Evolutionary conservation across 805 yeast genomes (phyloP).

Genomic region (Lachancea kluyveri): DNA sequence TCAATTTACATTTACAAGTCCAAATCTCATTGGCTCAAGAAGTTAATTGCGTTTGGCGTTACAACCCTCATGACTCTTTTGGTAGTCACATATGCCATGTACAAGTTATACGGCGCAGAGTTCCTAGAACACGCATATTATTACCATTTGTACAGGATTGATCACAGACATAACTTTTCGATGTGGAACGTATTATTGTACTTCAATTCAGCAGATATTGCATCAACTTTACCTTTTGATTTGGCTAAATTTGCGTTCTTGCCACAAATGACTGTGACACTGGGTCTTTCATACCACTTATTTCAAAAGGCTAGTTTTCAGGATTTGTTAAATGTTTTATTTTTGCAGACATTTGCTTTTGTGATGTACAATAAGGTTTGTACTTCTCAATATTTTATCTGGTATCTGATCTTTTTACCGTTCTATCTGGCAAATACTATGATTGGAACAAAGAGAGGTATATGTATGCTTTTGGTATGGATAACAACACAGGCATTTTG

Average conservation of each 20-base stretch:
- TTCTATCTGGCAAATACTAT: slow-evolving; percentile 49
- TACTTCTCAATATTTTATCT: slow-evolving; percentile 92
- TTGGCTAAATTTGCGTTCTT: slow-evolving; percentile 57
- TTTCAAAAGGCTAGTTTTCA: slow-evolving; percentile 27
- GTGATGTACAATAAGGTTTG: slow-evolving; percentile 76
- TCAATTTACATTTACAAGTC: slow-evolving; percentile 34
- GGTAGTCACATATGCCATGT: slow-evolving; percentile 54
- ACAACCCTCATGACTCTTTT: slow-evolving; percentile 40
- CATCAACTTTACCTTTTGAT: slow-evolving; percentile 3
- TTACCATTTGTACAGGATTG: slow-evolving; percentile 77
- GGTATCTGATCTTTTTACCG: slow-evolving; percentile 88
- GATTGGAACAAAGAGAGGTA: slow-evolving; percentile 35
- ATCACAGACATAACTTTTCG: slow-evolving; percentile 94
- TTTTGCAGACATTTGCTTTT: slow-evolving; percentile 73
- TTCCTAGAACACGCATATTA: slow-evolving; percentile 72
- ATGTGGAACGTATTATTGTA: slow-evolving; percentile 73
- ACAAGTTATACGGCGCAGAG: slow-evolving; percentile 61
- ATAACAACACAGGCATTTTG: slow-evolving; percentile 63
- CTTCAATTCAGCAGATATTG: slow-evolving; percentile 40
- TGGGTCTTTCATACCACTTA: slow-evolving; percentile 11
- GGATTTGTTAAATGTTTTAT: slow-evolving; percentile 47
- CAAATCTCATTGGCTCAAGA: slow-evolving; percentile 17
- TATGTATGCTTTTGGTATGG: slow-evolving; percentile 51
- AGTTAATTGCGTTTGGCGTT: slow-evolving; percentile 37
- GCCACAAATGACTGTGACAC: slow-evolving; percentile 61